Conservation (phyloP, 306 rosid species). For the Vigna angularis region DNA sequence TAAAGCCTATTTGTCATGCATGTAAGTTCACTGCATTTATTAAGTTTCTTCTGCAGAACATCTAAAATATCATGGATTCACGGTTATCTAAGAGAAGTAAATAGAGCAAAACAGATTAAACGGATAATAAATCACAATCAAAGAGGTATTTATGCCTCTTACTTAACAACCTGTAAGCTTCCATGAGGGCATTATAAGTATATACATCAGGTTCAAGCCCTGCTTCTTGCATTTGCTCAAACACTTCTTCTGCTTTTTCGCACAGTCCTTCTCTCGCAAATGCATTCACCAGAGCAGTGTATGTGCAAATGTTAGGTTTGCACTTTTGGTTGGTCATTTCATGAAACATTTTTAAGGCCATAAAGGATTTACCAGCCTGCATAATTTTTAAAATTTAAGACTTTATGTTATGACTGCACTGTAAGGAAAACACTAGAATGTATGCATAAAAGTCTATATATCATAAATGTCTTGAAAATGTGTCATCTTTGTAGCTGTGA, state of each 20-base stretch:
- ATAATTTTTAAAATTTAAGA: conserved; percentile 38
- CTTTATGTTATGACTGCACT: background rate
- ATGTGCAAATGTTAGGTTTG: conserved; percentile 90
- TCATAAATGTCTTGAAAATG: background rate
- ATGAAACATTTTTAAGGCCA: conserved; percentile 73
- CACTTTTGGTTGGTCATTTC: conserved; percentile 77
- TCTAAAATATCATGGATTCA: background rate
- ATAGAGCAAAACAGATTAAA: conserved; percentile 14
- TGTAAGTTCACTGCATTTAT: background rate
- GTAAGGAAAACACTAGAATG: background rate
- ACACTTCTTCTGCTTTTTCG: conserved; percentile 95
- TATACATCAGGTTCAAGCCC: conserved; percentile 88
- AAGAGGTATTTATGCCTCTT: conserved; percentile 34
- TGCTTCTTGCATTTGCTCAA: conserved; percentile 92
- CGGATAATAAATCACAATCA: conserved; percentile 16
- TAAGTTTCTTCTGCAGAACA: conserved; percentile 3
- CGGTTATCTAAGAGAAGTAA: background rate
- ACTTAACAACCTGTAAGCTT: conserved; percentile 82
- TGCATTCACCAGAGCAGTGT: conserved; percentile 90
- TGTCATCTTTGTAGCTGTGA: background rate
- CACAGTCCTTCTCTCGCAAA: conserved; percentile 94
- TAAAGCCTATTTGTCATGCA: no score
- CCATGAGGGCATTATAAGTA: conserved; percentile 94
- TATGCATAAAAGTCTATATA: no score
- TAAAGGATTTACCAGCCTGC: conserved; percentile 80